Base-by-base conservation (phyloP, 257 asterid species). In the Nicotiana paniculata region DNA sequence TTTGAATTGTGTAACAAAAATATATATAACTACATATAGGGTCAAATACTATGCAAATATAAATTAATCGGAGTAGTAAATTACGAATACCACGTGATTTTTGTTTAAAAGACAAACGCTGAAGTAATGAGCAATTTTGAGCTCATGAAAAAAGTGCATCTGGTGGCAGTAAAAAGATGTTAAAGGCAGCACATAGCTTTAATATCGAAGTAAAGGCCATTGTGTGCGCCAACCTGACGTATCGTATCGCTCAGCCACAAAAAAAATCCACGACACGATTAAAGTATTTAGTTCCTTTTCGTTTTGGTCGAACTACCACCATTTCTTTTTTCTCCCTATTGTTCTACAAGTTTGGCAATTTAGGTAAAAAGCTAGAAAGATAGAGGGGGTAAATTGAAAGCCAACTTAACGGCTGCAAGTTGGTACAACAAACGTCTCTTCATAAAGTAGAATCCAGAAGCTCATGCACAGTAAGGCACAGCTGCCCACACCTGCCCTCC, bases 291-390 rank as follows among this genome's bases (percentile, higher is more conserved):
- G 0, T 26, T 48, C 26, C 24, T 74, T 74, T 26, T 74, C 63
- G 79, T 51, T 74, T 74, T 74, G 63, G 79, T 74, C 79, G 62
- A 74, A 74, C 79, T 48, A 48, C 62, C 79, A 26, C 79, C 43
- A 74, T 35, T 26, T 51, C 54, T 48, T 30, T 15, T 28, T 64
- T 26, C 33, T 26, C 32, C 32, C 33, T 24, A 24, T 70, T 48
- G 24, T 13, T 74, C 21, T 70, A 70, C n/a, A 21, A 43, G 43
- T 51, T 74, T 48, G 79, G 62, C 11, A 26, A 16, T 74, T 74
- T 48, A 46, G 79, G 79, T 74, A 74, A 74, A 72, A 48, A 12
- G 61, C 15, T 74, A 15, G 26, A 43, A 13, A 53, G 57, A 53
- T 53, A 13, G 57, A 46, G 43, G 8, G 26, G 26, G 35, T 26